These are phyloP conservation scores for Torulaspora maleeae DNA, from an alignment of 805 yeast species.

Conservation along the genomic window DNA sequence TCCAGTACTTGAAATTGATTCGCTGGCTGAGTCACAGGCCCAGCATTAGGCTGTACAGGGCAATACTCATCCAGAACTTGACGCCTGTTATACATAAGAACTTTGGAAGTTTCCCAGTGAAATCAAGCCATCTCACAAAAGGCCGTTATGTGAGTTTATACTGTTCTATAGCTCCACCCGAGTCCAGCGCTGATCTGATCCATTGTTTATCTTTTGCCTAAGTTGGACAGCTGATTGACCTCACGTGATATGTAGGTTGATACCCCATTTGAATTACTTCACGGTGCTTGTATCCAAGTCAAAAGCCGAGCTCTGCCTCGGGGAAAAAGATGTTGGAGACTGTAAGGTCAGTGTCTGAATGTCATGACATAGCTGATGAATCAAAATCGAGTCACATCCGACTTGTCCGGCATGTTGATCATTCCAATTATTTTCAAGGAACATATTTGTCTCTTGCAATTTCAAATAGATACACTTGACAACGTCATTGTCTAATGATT, in stretches of 20 bases:
- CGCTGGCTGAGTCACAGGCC: constrained; percentile 9
- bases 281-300: not conserved
- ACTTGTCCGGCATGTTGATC: constrained; percentile 22
- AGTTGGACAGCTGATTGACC: not conserved
- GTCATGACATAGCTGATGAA: constrained; percentile 34
- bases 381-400: constrained; percentile 34
- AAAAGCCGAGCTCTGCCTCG: not conserved
- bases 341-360: constrained; percentile 13
- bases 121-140: not conserved
- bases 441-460: constrained; percentile 15
- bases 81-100: constrained; percentile 14
- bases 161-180: not conserved
- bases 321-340: not conserved
- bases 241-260: constrained; percentile 1
- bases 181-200: not conserved
- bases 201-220: constrained; percentile 10
- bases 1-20: constrained; percentile 68
- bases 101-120: not conserved
- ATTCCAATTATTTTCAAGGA: constrained; percentile 27
- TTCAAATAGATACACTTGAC: constrained; percentile 5
- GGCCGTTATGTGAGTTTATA: not conserved
- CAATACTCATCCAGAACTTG: constrained; percentile 12
- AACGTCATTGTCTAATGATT: constrained; percentile 4
- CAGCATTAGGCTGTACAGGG: constrained; percentile 8
- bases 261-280: not conserved